Conservation (phyloP, 176 grass and related monocot genomes). For the Avena sativa region DNA sequence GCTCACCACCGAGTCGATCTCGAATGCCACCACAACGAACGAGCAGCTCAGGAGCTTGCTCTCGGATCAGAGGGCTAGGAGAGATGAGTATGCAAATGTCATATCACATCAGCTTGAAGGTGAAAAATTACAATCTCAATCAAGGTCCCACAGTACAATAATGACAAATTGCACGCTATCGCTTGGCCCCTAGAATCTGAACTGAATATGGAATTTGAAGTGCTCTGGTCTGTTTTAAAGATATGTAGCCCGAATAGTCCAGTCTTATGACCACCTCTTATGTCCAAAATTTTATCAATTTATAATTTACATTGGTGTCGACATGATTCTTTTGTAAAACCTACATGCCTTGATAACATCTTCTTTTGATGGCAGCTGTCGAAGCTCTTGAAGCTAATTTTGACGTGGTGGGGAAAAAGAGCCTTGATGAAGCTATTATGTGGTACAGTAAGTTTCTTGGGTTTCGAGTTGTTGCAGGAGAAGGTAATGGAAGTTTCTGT, state of each 20-base stretch:
- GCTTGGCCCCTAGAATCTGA: neutral
- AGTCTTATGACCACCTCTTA: no score
- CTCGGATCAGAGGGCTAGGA: slow-evolving; percentile 54
- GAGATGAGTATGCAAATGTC: slow-evolving; percentile 52
- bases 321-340: slow-evolving; percentile 4
- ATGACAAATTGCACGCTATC: neutral
- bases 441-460: slow-evolving; percentile 90
- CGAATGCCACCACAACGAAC: slow-evolving; percentile 46
- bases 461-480: slow-evolving; percentile 70
- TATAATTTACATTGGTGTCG: neutral
- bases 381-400: slow-evolving; percentile 66
- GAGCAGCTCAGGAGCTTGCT: slow-evolving; percentile 66
- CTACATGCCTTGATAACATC: slow-evolving; percentile 32
- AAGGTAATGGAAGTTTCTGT: slow-evolving; percentile 57
- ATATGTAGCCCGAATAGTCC: neutral
- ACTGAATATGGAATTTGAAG: neutral
- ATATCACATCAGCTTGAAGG: slow-evolving; percentile 59
- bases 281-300: neutral
- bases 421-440: slow-evolving; percentile 58
- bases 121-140: slow-evolving; percentile 23
- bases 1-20: slow-evolving; percentile 51
- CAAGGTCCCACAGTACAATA: neutral
- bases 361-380: slow-evolving; percentile 48
- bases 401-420: slow-evolving; percentile 44
- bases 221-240: neutral